Base-by-base conservation (phyloP, 2,329 filamentous ascomycete species). In the Trichocomaceae sp. region DNA sequence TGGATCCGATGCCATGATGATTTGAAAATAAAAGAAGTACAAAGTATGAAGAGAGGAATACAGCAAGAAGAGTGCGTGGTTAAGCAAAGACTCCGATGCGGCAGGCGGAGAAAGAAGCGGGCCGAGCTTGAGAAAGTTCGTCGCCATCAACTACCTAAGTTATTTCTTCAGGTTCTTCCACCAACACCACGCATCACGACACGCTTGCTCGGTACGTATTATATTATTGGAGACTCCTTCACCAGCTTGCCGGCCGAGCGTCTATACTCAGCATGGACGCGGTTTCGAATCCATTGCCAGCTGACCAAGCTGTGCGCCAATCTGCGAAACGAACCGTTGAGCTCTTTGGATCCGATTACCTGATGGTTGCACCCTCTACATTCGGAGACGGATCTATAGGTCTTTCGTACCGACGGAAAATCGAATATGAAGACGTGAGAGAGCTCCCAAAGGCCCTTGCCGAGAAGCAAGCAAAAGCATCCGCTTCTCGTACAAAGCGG, bases 391-490 rank as follows among this genome's bases (percentile, higher is more conserved):
- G 70, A 23, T 72, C 72, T 31, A 74, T 76, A 57, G 69, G 71
- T 31, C 63, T 72, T 22, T 75, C 73, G 41, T 77, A 76, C 63
- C 68, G 74, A 59, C 64, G 73, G 56, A 75, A 73, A 66, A 67
- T 66, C 54, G 90, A 96, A 75, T 96, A 96, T 71, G 81, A 84
- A 62, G 77, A 85, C 65, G 85, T 93, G 20, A 83, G 84, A 67
- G 85, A 87, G 59, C 79, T 96, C 2, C 91, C 91, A 5, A 82
- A 86, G 20, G 83, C 83, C 1, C 79, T 96, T 19, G 88, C 88
- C 35, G 85, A 88, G 20, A 93, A 91, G 68, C 86, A 91, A 70
- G 85, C 87, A 13, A 82, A 77, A 63, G 79, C 81, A 37, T 73
- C 82, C n/a, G 80, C 79, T 8, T 79, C 81, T 58, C 78, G 84